These are phyloP conservation scores for Chaetomium strumarium DNA, from an alignment of 2,329 filamentous ascomycete species.

Conservation along the genomic window DNA sequence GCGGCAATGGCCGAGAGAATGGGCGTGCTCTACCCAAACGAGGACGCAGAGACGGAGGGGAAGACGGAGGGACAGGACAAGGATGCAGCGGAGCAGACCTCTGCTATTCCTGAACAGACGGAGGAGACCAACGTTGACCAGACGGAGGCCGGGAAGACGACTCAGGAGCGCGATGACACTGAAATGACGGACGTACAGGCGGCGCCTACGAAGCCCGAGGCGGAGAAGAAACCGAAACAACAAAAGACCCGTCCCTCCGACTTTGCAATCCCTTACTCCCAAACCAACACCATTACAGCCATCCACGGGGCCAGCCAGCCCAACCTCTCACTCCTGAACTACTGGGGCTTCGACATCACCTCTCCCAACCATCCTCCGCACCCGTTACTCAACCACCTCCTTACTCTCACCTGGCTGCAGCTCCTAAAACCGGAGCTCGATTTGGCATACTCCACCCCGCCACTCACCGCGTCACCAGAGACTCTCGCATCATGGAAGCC, in stretches of 20 bases:
- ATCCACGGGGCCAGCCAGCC: constrained; percentile 79
- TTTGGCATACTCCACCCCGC: constrained; percentile 62
- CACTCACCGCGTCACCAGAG: constrained; percentile 52
- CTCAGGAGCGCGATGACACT: constrained; percentile 14
- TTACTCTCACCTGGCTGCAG: constrained; percentile 87
- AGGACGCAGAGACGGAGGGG: constrained; percentile 21
- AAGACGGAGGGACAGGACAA: constrained; percentile 6
- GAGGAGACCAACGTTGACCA: not conserved
- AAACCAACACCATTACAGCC: constrained; percentile 71
- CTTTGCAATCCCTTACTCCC: constrained; percentile 59
- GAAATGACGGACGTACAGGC: constrained; percentile 19
- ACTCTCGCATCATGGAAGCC: constrained; percentile 68
- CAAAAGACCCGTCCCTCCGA: constrained; percentile 37
- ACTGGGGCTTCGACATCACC: constrained; percentile 77
- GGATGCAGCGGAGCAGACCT: not conserved
- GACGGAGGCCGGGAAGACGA: not conserved
- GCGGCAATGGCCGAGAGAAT: constrained; percentile 84
- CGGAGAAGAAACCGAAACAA: constrained; percentile 18
- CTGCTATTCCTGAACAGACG: not conserved
- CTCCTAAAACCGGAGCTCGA: constrained; percentile 73
- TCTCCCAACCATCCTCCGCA: constrained; percentile 62
- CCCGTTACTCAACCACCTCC: constrained; percentile 74
- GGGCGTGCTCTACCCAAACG: constrained; percentile 62
- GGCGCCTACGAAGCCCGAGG: constrained; percentile 1
- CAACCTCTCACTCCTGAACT: constrained; percentile 80